Percentiles rank a stretch among this genome's conserved stretches.
These are phyloP conservation scores for Puccinia coronata DNA, from an alignment of 1,284 basidiomycete genomes.

Conservation along the genomic window DNA sequence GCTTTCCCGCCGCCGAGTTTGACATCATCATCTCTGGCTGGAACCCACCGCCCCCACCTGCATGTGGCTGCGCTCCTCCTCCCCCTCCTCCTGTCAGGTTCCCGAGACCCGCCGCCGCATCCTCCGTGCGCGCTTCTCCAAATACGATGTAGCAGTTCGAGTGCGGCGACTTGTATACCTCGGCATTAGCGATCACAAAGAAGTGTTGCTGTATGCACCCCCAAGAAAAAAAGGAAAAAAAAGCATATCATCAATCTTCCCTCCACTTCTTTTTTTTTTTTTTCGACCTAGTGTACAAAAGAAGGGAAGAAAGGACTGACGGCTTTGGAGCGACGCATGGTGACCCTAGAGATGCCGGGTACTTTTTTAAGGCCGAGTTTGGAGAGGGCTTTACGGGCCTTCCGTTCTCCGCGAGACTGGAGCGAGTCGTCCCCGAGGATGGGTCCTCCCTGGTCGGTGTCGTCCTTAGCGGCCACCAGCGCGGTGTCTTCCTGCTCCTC, in stretches of 20 bases:
- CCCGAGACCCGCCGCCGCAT: conserved; percentile 25
- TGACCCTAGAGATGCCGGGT: conserved; percentile 26
- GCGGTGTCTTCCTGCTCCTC: not conserved
- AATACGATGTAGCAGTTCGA: conserved; percentile 59
- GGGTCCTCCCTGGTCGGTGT: conserved; percentile 27
- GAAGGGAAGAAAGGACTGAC: not conserved
- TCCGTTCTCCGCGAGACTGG: conserved; percentile 43
- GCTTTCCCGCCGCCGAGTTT: conserved; percentile 31
- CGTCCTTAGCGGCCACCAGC: not conserved
- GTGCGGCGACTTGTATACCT: conserved; percentile 59
- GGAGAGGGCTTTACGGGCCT: conserved; percentile 38
- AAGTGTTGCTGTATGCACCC: conserved; percentile 54
- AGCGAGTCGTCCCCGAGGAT: conserved; percentile 25
- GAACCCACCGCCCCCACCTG: conserved; percentile 31
- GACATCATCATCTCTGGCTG: conserved; percentile 28
- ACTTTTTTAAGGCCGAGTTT: conserved; percentile 49
- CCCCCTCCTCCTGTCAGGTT: conserved; percentile 14
- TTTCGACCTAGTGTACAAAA: not conserved
- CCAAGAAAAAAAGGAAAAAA: not conserved
- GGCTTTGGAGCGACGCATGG: conserved; percentile 39
- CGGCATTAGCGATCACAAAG: conserved; percentile 58
- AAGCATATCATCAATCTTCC: too few species aligned
- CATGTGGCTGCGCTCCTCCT: not conserved
- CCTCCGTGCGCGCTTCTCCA: conserved; percentile 56
- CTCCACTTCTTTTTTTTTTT: conserved; percentile 1